These are phyloP conservation scores for Curvularia verruculosa DNA, from an alignment of 2,329 filamentous ascomycete species.

Conservation along the genomic window DNA sequence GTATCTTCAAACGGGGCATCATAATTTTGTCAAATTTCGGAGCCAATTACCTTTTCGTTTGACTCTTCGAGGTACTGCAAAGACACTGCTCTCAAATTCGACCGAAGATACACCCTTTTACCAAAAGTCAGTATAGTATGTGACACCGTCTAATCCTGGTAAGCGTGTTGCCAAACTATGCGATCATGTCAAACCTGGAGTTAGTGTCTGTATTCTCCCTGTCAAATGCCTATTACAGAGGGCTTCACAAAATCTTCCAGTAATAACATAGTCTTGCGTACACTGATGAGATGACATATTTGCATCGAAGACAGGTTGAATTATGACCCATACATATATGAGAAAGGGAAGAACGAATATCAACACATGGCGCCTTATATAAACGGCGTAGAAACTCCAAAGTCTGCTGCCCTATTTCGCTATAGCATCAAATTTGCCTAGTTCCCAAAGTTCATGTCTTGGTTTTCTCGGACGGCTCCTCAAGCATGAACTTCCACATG, in stretches of 20 bases:
- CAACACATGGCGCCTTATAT: background rate
- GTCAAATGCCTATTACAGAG: no score
- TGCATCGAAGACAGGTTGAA: background rate
- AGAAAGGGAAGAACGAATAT: background rate
- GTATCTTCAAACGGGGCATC: no score
- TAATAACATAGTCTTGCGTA: background rate
- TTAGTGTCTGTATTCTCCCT: background rate
- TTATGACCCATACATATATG: background rate
- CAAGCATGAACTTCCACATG: slow-evolving; percentile 42
- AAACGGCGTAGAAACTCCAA: background rate
- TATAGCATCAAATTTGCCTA: background rate
- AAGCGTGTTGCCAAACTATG: background rate
- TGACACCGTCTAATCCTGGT: background rate
- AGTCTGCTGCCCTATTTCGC: background rate
- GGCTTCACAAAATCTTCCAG: no score
- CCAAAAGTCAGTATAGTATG: no score
- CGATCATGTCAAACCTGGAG: background rate
- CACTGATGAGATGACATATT: background rate
- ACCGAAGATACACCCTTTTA: no score
- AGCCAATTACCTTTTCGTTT: no score
- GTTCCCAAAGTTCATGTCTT: slow-evolving; percentile 5
- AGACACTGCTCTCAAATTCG: no score
- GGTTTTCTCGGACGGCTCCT: slow-evolving; percentile 24
- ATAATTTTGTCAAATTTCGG: no score
- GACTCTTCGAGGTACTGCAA: no score